A percentile compares a stretch with the other conserved stretches of the same genome.
These are phyloP conservation scores for Xylariales sp. DNA, from an alignment of 2,329 filamentous ascomycete genomes.

Conservation along the genomic window DNA sequence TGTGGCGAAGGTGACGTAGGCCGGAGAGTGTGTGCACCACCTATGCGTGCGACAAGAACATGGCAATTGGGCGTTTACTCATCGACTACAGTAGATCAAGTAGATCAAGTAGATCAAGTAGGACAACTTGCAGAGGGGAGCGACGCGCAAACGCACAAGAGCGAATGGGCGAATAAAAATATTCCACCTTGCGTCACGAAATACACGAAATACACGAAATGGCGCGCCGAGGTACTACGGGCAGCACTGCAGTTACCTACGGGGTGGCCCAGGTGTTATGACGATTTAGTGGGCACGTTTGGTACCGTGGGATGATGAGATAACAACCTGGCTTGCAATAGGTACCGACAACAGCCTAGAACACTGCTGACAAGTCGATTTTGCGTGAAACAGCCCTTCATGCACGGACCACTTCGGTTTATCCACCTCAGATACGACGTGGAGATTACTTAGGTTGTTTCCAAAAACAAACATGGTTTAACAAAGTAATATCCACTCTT, in stretches of 20 bases:
- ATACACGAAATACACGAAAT: neutral
- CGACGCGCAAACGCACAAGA: neutral
- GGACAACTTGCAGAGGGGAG: conserved; percentile 10
- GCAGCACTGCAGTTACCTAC: no score
- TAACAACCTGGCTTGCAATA: neutral
- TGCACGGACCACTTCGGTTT: conserved; percentile 15
- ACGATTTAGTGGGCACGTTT: conserved; percentile 2
- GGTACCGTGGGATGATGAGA: conserved; percentile 5
- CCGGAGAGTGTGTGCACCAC: neutral
- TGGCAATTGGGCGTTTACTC: conserved; percentile 5
- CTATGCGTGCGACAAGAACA: neutral
- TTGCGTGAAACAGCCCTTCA: conserved; percentile 3
- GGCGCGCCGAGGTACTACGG: conserved; percentile 12
- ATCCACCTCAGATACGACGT: neutral
- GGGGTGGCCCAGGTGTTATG: conserved; percentile 1
- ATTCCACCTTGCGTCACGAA: neutral
- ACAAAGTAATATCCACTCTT: conserved; percentile 2
- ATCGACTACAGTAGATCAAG: neutral
- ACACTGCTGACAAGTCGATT: neutral
- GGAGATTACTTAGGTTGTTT: neutral
- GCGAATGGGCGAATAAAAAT: neutral
- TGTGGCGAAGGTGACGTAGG: conserved; percentile 23
- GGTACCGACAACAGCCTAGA: no score
- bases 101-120: no score
- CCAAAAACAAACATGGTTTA: conserved; percentile 8